Base-by-base conservation (phyloP, 495 filamentous ascomycete species). In the Aspergillus cavernicola region DNA sequence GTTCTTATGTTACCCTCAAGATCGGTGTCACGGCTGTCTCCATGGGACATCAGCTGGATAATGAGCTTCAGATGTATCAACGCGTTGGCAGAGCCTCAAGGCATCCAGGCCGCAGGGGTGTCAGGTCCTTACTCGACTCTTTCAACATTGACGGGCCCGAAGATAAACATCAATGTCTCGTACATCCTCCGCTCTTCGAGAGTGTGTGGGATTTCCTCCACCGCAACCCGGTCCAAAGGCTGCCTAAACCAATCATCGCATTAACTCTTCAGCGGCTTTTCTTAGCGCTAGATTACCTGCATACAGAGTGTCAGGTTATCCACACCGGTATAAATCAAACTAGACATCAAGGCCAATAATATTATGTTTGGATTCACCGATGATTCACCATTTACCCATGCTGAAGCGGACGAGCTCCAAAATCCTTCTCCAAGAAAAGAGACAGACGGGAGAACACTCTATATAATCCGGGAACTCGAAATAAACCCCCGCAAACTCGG, bases 221-320 rank as follows among this genome's bases (percentile, higher is more conserved):
- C 45, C 67, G 66, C 33, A 63, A 67, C 35, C 69, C 63, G 23
- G 31, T 67, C 20, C 38, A 36, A 43, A 58, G 53, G 29, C 56
- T 72, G n/a, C 59, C 64, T 8, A 15, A 52, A 20, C 4, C 57
- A 52, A 36, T 56, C 36, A 38, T 59, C 35, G 65, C 59, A 18
- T 13, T 56, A 35, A 54, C 61, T 7, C 59, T 74, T 16, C 38
- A 65, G 0, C 59, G 70, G 23, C 44, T 78, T 20, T 67, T 78
- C 38, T 31, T 67, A n/a, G 73, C 70, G 7, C 52, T 77, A 9
- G 70, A 77, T 46, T 75, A 72, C 56, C 57, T 77, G 6, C 72
- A 77, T 62, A 71, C 66, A 39, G 67, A 74, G 44, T 74, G 73
- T 58, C 67, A 80, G 45, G 71, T 80, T 36, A 70, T 76, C 40